These are phyloP conservation scores for Diaporthe humulicola DNA, from an alignment of 2,329 filamentous ascomycete species.

Conservation along the genomic window DNA sequence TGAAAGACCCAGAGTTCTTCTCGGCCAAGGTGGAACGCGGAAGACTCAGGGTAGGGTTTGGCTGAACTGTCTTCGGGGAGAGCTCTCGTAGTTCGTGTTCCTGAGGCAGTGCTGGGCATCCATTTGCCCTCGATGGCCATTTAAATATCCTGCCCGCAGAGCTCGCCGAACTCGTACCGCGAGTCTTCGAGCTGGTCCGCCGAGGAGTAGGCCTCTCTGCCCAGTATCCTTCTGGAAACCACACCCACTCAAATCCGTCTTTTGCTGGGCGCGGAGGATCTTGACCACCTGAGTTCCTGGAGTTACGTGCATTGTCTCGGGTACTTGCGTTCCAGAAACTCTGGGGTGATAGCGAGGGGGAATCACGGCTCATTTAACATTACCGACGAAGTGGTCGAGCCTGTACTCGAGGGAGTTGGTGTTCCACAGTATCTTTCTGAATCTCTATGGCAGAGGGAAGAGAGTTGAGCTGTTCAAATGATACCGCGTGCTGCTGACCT, in stretches of 20 bases:
- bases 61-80: conserved; percentile 44
- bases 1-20: not conserved
- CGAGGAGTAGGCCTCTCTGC: conserved; percentile 61
- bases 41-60: conserved; percentile 43
- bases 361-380: conserved; percentile 37
- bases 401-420: not conserved
- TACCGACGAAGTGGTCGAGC: no score
- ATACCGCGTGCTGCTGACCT: not conserved
- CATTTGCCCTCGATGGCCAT: conserved; percentile 25
- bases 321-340: conserved; percentile 19
- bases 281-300: conserved; percentile 42
- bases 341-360: conserved; percentile 36
- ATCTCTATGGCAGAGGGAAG: no score
- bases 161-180: conserved; percentile 42
- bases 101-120: not conserved
- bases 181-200: conserved; percentile 15
- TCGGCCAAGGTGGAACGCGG: not conserved
- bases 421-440: not conserved
- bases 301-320: conserved; percentile 8
- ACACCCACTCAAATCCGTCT: conserved; percentile 71
- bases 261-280: conserved; percentile 69
- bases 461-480: not conserved
- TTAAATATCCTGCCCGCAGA: conserved; percentile 54
- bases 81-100: conserved; percentile 31
- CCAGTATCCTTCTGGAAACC: conserved; percentile 74